Evolutionary conservation across 176 grass and related monocot genomes (phyloP).

Genomic region (Panicum miliaceum): DNA sequence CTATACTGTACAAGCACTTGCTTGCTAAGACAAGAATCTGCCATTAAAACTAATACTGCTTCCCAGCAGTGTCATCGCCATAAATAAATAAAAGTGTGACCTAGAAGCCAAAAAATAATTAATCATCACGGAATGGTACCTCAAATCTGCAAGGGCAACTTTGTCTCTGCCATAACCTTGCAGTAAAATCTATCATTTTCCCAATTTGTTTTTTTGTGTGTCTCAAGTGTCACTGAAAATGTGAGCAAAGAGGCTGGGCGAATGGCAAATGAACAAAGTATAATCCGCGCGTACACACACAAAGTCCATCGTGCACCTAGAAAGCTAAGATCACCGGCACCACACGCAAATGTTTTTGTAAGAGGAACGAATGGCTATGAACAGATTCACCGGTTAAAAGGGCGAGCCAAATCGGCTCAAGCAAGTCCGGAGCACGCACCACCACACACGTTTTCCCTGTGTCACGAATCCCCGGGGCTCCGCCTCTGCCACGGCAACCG

Average conservation of each 20-base stretch:
- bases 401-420: slow-evolving; percentile 29
- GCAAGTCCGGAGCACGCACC: slow-evolving; percentile 21
- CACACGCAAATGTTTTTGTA: slow-evolving; percentile 12
- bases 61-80: neutral
- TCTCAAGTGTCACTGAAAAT: neutral
- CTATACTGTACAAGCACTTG: slow-evolving; percentile 19
- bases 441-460: neutral
- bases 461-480: slow-evolving; percentile 62
- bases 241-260: neutral
- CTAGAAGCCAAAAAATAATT: neutral
- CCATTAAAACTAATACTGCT: slow-evolving; percentile 8
- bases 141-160: neutral
- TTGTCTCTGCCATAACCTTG: neutral
- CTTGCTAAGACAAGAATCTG: slow-evolving; percentile 38
- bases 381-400: slow-evolving; percentile 31
- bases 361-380: slow-evolving; percentile 38
- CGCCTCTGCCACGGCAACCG: slow-evolving; percentile 65
- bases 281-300: neutral
- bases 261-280: neutral
- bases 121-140: neutral
- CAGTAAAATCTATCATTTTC: neutral
- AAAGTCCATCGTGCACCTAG: slow-evolving; percentile 22
- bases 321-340: slow-evolving; percentile 8
- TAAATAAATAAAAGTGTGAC: neutral
- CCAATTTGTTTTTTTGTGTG: neutral